Base-by-base conservation (phyloP, 2,329 filamentous ascomycete genomes). In the Chaetomium globosum region DNA sequence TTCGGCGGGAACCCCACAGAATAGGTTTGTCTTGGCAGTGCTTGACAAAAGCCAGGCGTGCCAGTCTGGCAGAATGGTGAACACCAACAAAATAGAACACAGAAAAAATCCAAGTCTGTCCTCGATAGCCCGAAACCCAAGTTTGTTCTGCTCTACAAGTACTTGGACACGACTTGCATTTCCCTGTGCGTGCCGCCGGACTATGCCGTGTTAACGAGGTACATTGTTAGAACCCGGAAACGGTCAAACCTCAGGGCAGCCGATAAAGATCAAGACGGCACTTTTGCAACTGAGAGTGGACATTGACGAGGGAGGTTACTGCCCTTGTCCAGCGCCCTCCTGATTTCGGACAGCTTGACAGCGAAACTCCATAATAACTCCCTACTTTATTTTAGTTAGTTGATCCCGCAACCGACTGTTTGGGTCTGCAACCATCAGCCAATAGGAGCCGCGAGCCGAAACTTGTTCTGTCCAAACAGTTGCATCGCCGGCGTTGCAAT, bases 381-480 rank as follows among this genome's bases (percentile, higher is more conserved):
- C 2, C 4, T 26, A 26, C 26, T 4, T 26, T 26, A 26, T 26
- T 26, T 26, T 26, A 26, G 23, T 51, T 12, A 26, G 33, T 61
- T 54, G 59, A 54, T 59, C 59, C 33, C 51, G 39, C 39, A 56
- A 54, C 49, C 16, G 6, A 28, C 13, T 62, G 52, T 62, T 62
- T 62, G n/a, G 36, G 28, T 39, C n/a, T 4, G 1, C 6, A n/a
- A 48, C 26, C 28, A 10, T 16, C 49, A 55, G 51, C 65, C 65
- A 66, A 67, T 66, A 65, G 67, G 28, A 53, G 33, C 48, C 33
- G 31, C 48, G n/a, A 30, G 16, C 13, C 21, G 33, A 33, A 55
- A 23, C 23, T 53, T 48, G 57, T 33, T 13, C 30, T 55, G 12
- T n/a, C 52, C 62, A 67, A 66, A 67, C 66, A 69, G n/a, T 59